These are phyloP conservation scores for Rubroboletus pulcherrimus DNA, from an alignment of 768 basidiomycete genomes.

Conservation along the genomic window DNA sequence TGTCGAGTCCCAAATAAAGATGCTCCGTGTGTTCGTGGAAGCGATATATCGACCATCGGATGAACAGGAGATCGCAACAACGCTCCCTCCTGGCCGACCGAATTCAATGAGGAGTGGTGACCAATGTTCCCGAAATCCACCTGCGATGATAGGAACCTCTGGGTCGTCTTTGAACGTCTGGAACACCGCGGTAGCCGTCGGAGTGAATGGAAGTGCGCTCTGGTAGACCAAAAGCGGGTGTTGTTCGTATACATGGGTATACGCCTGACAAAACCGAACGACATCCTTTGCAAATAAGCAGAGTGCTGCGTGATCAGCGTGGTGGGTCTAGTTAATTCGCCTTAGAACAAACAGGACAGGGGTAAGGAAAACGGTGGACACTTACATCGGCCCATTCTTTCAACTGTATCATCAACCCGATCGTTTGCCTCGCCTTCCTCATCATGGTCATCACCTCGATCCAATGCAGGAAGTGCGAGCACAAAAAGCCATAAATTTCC, in stretches of 20 bases:
- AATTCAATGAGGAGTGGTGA: conserved; percentile 32
- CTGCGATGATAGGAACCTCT: conserved; percentile 20
- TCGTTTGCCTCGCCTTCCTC: conserved; percentile 31
- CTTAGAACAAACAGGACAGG: neutral
- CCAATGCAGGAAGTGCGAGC: conserved; percentile 31
- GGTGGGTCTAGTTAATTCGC: conserved; percentile 10
- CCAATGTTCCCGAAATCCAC: conserved; percentile 31
- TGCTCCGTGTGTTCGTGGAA: conserved; percentile 18
- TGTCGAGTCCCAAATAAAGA: conserved; percentile 26
- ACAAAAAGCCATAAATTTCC: conserved; percentile 21
- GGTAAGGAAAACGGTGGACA: neutral
- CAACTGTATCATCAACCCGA: conserved; percentile 22
- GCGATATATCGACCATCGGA: conserved; percentile 28
- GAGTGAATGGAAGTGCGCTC: conserved; percentile 31
- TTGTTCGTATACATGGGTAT: conserved; percentile 29
- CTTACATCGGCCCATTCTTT: conserved; percentile 28
- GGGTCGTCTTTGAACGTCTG: conserved; percentile 26
- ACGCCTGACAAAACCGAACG: conserved; percentile 32
- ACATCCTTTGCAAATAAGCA: conserved; percentile 22
- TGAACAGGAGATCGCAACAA: conserved; percentile 24
- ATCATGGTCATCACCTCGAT: conserved; percentile 32
- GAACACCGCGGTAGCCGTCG: conserved; percentile 24
- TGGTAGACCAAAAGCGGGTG: conserved; percentile 32
- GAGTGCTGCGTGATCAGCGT: conserved; percentile 14
- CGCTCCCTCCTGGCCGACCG: conserved; percentile 9